Evolutionary conservation across 495 filamentous ascomycete genomes (phyloP).

Genomic region (Talaromyces nanjingensis): DNA sequence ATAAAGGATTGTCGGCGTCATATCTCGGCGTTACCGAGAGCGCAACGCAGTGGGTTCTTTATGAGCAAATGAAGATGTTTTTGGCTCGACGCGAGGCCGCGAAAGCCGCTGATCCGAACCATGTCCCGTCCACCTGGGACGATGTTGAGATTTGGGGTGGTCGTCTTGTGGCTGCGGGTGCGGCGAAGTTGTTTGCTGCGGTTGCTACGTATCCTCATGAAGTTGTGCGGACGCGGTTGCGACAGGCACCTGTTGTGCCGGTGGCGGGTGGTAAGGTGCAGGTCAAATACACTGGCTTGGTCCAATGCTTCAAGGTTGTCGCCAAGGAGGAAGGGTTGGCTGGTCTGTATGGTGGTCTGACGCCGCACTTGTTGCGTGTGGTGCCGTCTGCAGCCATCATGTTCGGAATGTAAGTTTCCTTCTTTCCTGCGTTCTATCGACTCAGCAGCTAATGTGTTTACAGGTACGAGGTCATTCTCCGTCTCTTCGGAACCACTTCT

Average conservation of each 20-base stretch:
- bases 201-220: slow-evolving; percentile 55
- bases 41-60: slow-evolving; percentile 52
- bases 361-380: slow-evolving; percentile 49
- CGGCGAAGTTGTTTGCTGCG: slow-evolving; percentile 49
- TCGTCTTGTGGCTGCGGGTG: slow-evolving; percentile 42
- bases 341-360: slow-evolving; percentile 51
- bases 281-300: slow-evolving; percentile 49
- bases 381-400: slow-evolving; percentile 89
- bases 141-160: slow-evolving; percentile 40
- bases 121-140: slow-evolving; percentile 34
- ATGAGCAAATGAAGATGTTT: slow-evolving; percentile 49
- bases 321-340: slow-evolving; percentile 50
- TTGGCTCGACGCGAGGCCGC: slow-evolving; percentile 35
- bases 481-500: slow-evolving; percentile 29
- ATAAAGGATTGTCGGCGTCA: slow-evolving; percentile 47
- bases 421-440: background rate
- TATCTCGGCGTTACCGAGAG: slow-evolving; percentile 52
- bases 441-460: slow-evolving; percentile 2
- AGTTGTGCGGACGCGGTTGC: slow-evolving; percentile 46
- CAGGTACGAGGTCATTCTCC: slow-evolving; percentile 63
- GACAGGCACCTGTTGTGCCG: slow-evolving; percentile 45
- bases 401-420: slow-evolving; percentile 67
- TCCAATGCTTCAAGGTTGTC: slow-evolving; percentile 48
- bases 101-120: slow-evolving; percentile 19
- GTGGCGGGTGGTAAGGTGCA: slow-evolving; percentile 22